Evolutionary conservation across 441 rosid genomes (phyloP).

Genomic region (Eruca vesicaria): DNA sequence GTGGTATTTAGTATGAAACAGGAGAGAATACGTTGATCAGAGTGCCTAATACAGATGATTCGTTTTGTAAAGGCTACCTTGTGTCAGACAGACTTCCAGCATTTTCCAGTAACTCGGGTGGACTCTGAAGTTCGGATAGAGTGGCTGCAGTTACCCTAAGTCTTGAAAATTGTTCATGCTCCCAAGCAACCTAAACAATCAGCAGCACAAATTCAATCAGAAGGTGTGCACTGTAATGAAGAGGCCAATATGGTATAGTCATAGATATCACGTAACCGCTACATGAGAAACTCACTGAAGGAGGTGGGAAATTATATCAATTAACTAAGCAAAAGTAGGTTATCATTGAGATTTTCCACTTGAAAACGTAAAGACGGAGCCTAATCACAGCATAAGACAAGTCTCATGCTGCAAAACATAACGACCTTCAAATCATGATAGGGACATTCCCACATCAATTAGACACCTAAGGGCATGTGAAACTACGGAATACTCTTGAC

Average conservation of each 20-base stretch:
- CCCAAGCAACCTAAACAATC: constrained; percentile 96
- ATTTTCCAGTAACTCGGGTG: constrained; percentile 76
- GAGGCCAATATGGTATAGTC: neutral
- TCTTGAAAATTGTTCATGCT: constrained; percentile 98
- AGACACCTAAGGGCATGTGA: neutral
- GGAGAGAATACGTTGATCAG: neutral
- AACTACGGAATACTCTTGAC: neutral
- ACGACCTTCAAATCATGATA: neutral
- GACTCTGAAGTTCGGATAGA: constrained; percentile 71
- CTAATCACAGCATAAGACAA: neutral
- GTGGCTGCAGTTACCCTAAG: constrained; percentile 95
- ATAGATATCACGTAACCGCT: neutral
- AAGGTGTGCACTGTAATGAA: neutral
- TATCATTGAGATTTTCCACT: neutral
- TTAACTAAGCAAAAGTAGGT: neutral
- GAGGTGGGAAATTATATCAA: neutral
- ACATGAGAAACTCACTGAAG: constrained; percentile 1
- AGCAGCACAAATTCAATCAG: neutral
- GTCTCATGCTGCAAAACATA: neutral
- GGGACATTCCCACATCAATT: neutral
- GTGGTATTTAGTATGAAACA: constrained; percentile 30
- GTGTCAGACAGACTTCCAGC: constrained; percentile 80
- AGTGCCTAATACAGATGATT: constrained; percentile 1
- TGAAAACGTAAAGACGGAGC: neutral
- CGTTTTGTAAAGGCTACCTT: constrained; percentile 49